Percentiles rank a stretch among this genome's conserved stretches.
Conservation (phyloP, 1,284 basidiomycete genomes). For the Schizophyllum amplum region DNA sequence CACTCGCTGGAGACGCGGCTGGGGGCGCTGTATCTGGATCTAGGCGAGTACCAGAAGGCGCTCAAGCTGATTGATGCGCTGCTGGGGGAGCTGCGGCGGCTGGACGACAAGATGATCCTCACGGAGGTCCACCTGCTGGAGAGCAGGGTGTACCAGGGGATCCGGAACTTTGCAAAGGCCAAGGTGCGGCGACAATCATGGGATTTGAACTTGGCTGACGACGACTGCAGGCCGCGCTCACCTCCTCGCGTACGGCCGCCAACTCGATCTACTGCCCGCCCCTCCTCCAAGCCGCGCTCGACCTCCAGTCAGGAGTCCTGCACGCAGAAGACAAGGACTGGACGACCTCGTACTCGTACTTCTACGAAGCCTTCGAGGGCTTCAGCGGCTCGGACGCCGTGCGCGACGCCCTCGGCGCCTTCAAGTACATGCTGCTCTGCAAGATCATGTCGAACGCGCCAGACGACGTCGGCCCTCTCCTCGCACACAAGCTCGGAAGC, state of each 20-base stretch:
- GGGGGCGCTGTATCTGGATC: constrained; percentile 80
- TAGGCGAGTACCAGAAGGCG: constrained; percentile 72
- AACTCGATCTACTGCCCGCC: constrained; percentile 99
- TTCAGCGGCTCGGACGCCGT: constrained; percentile 38
- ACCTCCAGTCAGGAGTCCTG: constrained; percentile 85
- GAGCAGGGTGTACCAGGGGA: constrained; percentile 83
- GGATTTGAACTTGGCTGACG: not conserved
- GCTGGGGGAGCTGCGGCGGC: constrained; percentile 82
- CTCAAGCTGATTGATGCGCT: constrained; percentile 79
- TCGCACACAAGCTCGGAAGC: constrained; percentile 81
- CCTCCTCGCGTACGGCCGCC: constrained; percentile 88
- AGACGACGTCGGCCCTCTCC: constrained; percentile 84
- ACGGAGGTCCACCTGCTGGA: constrained; percentile 96
- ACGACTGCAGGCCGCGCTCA: constrained; percentile 78
- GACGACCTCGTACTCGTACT: constrained; percentile 95
- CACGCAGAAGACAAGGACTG: constrained; percentile 99
- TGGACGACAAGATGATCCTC: constrained; percentile 97
- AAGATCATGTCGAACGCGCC: constrained; percentile 98
- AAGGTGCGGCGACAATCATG: constrained; percentile 44
- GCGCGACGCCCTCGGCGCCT: constrained; percentile 74
- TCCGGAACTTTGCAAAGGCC: constrained; percentile 90
- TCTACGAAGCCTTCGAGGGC: constrained; percentile 93
- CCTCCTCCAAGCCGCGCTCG: constrained; percentile 83
- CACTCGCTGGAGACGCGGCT: constrained; percentile 92
- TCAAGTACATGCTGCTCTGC: constrained; percentile 98